phyloP scores from a whole-genome alignment of 345 rosid species.

The Gossypium mustelinum region DNA sequence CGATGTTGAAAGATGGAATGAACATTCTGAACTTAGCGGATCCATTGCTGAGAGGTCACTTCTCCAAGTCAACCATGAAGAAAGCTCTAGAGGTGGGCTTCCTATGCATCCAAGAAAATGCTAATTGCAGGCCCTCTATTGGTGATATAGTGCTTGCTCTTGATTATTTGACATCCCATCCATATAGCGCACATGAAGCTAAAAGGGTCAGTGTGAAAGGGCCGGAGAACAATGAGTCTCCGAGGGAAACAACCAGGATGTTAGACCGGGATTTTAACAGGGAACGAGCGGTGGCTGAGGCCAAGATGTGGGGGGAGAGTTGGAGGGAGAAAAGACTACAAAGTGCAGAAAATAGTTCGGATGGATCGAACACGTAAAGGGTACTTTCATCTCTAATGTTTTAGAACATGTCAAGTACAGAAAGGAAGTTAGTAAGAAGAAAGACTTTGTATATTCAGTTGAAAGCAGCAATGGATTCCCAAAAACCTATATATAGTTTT shows the following conservation, averaged over 20 bases:
- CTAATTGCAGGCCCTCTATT: conserved; percentile 43
- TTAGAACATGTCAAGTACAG: neutral
- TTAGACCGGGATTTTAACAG: conserved; percentile 35
- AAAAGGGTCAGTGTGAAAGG: conserved; percentile 11
- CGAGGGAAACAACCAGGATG: conserved; percentile 27
- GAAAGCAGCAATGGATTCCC: neutral
- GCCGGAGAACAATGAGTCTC: conserved; percentile 23
- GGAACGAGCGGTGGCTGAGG: conserved; percentile 55
- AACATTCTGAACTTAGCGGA: conserved; percentile 35
- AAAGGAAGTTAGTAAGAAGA: neutral
- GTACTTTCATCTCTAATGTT: neutral
- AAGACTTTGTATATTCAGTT: neutral
- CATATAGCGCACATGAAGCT: conserved; percentile 13
- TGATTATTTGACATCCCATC: conserved; percentile 34
- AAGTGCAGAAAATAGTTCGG: neutral
- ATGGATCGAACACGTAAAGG: conserved; percentile 25
- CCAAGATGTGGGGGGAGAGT: conserved; percentile 59
- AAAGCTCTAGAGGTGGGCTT: conserved; percentile 51
- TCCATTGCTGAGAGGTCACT: conserved; percentile 42
- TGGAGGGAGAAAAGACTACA: conserved; percentile 43
- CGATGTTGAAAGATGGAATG: conserved; percentile 23
- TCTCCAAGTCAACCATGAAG: conserved; percentile 28
- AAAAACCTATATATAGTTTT: neutral
- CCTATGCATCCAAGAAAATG: conserved; percentile 45
- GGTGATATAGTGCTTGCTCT: conserved; percentile 49